Base-by-base conservation (phyloP, 108 stramenopile species). In the Nannochloropsis salina region DNA sequence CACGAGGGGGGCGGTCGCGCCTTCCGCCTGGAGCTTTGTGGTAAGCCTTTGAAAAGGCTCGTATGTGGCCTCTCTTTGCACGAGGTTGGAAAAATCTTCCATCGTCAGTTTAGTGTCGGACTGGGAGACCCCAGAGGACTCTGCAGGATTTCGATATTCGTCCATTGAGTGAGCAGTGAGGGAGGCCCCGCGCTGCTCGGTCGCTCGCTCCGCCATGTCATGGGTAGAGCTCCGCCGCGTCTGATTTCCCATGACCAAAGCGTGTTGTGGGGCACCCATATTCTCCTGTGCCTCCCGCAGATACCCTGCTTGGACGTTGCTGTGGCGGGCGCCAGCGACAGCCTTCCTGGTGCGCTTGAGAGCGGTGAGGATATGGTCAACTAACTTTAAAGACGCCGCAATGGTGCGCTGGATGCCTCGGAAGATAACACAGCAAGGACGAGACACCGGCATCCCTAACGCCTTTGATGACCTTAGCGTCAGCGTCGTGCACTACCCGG, bases 121-220 rank as follows among this genome's bases (percentile, higher is more conserved):
- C 31, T 31, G 31, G 31, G 31, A 31, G 31, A 31, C 31, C 31
- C 31, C 31, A 31, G 31, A 31, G 31, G 31, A 31, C 31, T 31
- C 31, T 31, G 47, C 47, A 1, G 12, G 61, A n/a, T 74, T 74
- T 4, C 61, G 61, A 3, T 74, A 15, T 1, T 74, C 61, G 61
- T 74, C 61, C 2, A 74, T 15, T n/a, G 6, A 15, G 61, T 74
- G n/a, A 15, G 61, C 61, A 15, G 3, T 3, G 5, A 1, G 61
- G 6, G n/a, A 74, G 61, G 61, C 3, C 61, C 5, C 61, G 6
- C 8, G 6, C 61, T 74, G 61, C 61, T 74, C 61, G 20, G 61
- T 74, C 8, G 61, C 61, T 15, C 61, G 61, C 61, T 74, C 61
- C 61, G 61, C 61, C 61, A 74, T 74, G 61, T 74, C 61, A n/a